Evolutionary conservation across 2,329 filamentous ascomycete species (phyloP).

Genomic region (Fusarium sororula): DNA sequence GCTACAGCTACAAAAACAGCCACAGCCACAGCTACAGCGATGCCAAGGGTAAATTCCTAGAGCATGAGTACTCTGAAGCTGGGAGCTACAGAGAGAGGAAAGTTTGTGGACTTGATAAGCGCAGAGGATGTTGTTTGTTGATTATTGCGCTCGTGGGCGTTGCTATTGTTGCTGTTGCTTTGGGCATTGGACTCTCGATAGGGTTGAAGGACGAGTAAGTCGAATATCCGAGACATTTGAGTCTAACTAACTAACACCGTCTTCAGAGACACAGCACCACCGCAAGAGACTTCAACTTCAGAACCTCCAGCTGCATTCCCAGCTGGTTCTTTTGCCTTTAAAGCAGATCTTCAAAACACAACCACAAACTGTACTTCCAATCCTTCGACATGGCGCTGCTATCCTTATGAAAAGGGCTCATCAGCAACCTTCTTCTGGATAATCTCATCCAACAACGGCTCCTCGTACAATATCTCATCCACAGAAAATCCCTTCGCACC

Average conservation of each 20-base stretch:
- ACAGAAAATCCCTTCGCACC: constrained; percentile 65
- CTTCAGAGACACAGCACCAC: neutral
- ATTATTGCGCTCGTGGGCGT: constrained; percentile 43
- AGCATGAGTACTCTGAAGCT: constrained; percentile 17
- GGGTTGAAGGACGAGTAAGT: constrained; percentile 51
- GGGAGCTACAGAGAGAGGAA: constrained; percentile 17
- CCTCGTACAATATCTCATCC: constrained; percentile 63
- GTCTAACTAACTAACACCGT: constrained; percentile 2
- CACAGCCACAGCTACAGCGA: constrained; percentile 22
- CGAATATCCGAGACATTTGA: neutral
- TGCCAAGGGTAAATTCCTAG: constrained; percentile 21
- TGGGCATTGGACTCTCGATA: constrained; percentile 53
- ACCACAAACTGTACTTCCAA: constrained; percentile 67
- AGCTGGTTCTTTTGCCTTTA: constrained; percentile 68
- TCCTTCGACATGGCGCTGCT: constrained; percentile 69
- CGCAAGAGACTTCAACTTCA: constrained; percentile 1
- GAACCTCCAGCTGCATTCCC: constrained; percentile 58
- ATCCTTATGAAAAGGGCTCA: constrained; percentile 58
- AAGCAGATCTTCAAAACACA: constrained; percentile 64
- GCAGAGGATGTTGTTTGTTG: constrained; percentile 48
- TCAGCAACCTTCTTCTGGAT: constrained; percentile 69
- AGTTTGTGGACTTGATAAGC: constrained; percentile 8
- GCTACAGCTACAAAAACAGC: constrained; percentile 19
- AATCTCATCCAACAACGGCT: constrained; percentile 55
- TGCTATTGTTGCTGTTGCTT: constrained; percentile 46